Conservation (phyloP, 139 green algal genomes). For the Asterochloris sp. region DNA sequence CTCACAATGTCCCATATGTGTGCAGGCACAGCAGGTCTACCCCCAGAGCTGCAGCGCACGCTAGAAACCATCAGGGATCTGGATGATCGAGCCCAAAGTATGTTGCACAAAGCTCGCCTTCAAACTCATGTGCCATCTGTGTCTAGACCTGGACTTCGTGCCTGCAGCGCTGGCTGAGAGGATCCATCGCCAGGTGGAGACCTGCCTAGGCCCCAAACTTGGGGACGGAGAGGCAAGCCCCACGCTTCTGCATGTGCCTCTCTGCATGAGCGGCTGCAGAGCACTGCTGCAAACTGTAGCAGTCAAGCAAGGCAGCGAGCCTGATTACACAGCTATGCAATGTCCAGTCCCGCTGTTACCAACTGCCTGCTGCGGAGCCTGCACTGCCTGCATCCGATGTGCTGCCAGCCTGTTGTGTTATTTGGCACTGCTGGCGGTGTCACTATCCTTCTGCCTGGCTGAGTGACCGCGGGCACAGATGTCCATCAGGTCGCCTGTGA, state of each 20-base stretch:
- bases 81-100: constrained; percentile 56
- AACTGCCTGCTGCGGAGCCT: no score
- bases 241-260: neutral
- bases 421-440: no score
- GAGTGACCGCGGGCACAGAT: no score
- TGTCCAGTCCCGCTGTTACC: no score
- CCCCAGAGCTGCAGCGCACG: constrained; percentile 64
- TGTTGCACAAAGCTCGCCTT: neutral
- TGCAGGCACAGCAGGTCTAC: constrained; percentile 42
- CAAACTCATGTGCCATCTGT: neutral
- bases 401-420: no score
- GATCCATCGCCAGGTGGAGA: neutral
- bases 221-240: neutral
- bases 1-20: neutral
- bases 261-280: neutral
- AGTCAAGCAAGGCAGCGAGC: no score
- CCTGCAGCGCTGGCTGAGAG: neutral
- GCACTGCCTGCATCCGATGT: no score
- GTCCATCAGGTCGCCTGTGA: no score
- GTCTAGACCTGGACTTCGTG: neutral
- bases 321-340: no score
- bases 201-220: neutral
- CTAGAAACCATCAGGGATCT: constrained; percentile 73
- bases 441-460: no score
- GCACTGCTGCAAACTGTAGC: no score